Conservation (phyloP, 1,284 basidiomycete species). For the Austroboletus niveus region DNA sequence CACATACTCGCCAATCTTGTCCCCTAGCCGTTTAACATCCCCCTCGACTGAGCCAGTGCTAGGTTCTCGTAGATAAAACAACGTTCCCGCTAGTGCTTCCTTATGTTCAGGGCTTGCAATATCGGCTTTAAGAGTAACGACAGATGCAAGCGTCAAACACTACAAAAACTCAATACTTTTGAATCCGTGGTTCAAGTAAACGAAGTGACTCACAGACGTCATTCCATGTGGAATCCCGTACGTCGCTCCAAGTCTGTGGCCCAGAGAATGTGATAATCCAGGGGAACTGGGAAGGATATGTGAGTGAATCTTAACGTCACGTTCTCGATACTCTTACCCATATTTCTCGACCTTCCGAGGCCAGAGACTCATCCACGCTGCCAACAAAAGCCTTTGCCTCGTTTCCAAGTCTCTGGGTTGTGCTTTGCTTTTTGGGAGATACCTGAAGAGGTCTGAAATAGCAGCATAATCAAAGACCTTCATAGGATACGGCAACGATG, state of each 20-base stretch:
- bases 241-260: conserved; percentile 73
- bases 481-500: conserved; percentile 53
- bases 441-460: conserved; percentile 70
- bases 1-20: conserved; percentile 52
- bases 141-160: conserved; percentile 75
- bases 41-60: conserved; percentile 59
- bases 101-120: conserved; percentile 57
- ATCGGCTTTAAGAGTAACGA: conserved; percentile 57
- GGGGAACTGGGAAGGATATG: conserved; percentile 43
- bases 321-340: conserved; percentile 35
- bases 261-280: conserved; percentile 73
- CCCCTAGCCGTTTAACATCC: conserved; percentile 54
- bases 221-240: conserved; percentile 82
- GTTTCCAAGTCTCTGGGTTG: conserved; percentile 55
- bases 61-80: conserved; percentile 56
- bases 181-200: conserved; percentile 11
- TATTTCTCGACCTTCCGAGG: conserved; percentile 57
- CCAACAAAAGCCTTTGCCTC: conserved; percentile 71
- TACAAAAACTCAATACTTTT: conserved; percentile 24
- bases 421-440: conserved; percentile 63
- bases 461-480: conserved; percentile 68
- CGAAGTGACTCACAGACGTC: conserved; percentile 56
- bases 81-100: conserved; percentile 49
- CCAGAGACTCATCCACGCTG: conserved; percentile 80
- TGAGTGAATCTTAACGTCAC: neutral